phyloP scores from a whole-genome alignment of 495 filamentous ascomycete species.

The Penicillium cosmopolitanum region DNA sequence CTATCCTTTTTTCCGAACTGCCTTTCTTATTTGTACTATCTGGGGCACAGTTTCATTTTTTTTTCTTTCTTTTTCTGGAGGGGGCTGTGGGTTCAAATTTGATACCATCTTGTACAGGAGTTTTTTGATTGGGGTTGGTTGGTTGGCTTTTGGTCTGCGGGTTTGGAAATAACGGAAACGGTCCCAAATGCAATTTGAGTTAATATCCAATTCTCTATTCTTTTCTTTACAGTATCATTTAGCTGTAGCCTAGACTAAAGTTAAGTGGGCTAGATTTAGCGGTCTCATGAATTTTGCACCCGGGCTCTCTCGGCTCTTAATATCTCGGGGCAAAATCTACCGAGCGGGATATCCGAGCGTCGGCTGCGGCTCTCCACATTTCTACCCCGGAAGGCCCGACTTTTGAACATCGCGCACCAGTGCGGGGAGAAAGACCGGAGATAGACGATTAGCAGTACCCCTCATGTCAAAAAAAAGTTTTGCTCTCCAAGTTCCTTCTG shows the following conservation, averaged over 20 bases:
- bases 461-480: no score
- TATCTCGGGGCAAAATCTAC: conserved; percentile 11
- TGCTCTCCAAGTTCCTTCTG: no score
- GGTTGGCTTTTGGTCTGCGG: conserved; percentile 8
- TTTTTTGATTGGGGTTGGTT: conserved; percentile 23
- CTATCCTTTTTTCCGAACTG: conserved; percentile 7
- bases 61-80: conserved; percentile 20
- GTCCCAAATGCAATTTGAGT: conserved; percentile 25
- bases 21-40: conserved; percentile 29
- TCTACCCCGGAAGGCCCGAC: not conserved
- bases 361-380: not conserved
- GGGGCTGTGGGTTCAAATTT: conserved; percentile 38
- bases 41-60: conserved; percentile 16
- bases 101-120: conserved; percentile 52
- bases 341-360: conserved; percentile 20
- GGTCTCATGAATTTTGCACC: no score
- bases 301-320: not conserved
- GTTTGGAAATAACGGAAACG: conserved; percentile 28
- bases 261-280: no score
- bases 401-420: not conserved
- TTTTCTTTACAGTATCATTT: not conserved
- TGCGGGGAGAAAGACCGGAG: not conserved
- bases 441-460: not conserved
- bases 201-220: not conserved
- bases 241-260: not conserved